Percentiles rank a stretch among this genome's conserved stretches.
These are phyloP conservation scores for Linnemannia exigua DNA, from an alignment of 192 early-diverging fungal genomes.

Conservation along the genomic window DNA sequence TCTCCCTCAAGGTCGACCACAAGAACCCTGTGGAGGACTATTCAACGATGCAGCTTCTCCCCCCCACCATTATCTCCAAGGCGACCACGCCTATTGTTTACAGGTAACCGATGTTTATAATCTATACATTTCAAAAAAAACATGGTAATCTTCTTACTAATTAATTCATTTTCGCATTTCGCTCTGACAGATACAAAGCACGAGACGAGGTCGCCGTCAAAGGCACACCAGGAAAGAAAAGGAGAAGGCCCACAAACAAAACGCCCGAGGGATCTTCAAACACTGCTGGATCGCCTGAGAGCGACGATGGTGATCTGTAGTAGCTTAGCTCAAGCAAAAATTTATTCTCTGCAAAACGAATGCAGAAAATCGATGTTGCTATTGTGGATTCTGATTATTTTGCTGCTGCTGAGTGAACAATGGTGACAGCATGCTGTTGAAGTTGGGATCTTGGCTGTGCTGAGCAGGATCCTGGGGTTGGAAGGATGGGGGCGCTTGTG, in stretches of 20 bases:
- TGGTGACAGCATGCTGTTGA: conserved; percentile 33
- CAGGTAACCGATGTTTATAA: conserved; percentile 10
- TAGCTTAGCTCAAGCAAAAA: neutral
- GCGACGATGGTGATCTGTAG: neutral
- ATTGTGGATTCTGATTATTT: conserved; percentile 22
- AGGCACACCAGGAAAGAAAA: conserved; percentile 18
- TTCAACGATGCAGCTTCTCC: conserved; percentile 22
- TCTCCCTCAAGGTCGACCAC: conserved; percentile 42
- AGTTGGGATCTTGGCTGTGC: conserved; percentile 17
- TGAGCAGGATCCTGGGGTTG: conserved; percentile 23
- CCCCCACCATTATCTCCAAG: conserved; percentile 37
- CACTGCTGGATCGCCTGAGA: neutral
- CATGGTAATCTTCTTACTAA: neutral
- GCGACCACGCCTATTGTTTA: conserved; percentile 22
- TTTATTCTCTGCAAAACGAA: neutral
- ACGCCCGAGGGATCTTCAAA: neutral
- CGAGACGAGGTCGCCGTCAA: conserved; percentile 27
- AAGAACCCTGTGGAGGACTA: conserved; percentile 33
- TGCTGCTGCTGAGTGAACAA: conserved; percentile 27
- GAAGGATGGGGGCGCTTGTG: conserved; percentile 9
- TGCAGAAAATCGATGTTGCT: conserved; percentile 4
- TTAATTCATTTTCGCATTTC: neutral
- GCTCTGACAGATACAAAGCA: conserved; percentile 29
- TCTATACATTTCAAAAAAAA: neutral
- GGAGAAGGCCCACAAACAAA: neutral